These are phyloP conservation scores for Penicillium griseofulvum DNA, from an alignment of 2,329 filamentous ascomycete species.

Conservation along the genomic window DNA sequence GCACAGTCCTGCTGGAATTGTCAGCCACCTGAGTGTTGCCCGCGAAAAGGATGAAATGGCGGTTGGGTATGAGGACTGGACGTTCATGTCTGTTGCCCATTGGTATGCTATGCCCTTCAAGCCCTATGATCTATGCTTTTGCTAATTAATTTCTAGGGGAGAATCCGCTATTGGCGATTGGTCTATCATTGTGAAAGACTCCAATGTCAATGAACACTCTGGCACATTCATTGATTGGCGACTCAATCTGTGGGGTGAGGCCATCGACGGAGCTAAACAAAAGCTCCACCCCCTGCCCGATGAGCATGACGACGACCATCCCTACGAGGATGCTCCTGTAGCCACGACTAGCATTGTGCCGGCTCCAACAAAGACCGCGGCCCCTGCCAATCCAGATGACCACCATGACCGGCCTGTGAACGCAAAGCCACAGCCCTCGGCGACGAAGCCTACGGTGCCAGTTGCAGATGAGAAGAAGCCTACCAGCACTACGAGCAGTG, in stretches of 20 bases:
- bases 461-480: slow-evolving; percentile 27
- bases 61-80: slow-evolving; percentile 87
- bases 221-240: slow-evolving; percentile 89
- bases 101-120: slow-evolving; percentile 59
- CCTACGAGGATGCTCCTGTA: slow-evolving; percentile 62
- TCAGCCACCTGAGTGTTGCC: slow-evolving; percentile 78
- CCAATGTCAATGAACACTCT: slow-evolving; percentile 68
- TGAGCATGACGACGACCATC: slow-evolving; percentile 79
- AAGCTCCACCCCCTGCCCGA: slow-evolving; percentile 75
- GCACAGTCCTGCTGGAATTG: slow-evolving; percentile 74
- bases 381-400: slow-evolving; percentile 55
- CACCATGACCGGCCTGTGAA: slow-evolving; percentile 65
- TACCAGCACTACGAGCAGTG: slow-evolving; percentile 24
- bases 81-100: slow-evolving; percentile 97
- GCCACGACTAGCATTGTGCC: slow-evolving; percentile 62
- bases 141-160: slow-evolving; percentile 61
- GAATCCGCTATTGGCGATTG: slow-evolving; percentile 84
- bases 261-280: slow-evolving; percentile 71
- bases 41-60: slow-evolving; percentile 66
- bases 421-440: slow-evolving; percentile 50
- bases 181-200: slow-evolving; percentile 88
- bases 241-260: slow-evolving; percentile 90
- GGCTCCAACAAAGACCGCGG: slow-evolving; percentile 45
- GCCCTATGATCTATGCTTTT: neutral
- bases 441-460: slow-evolving; percentile 10